Conservation (phyloP, 495 filamentous ascomycete species). For the Talaromyces adpressus region DNA sequence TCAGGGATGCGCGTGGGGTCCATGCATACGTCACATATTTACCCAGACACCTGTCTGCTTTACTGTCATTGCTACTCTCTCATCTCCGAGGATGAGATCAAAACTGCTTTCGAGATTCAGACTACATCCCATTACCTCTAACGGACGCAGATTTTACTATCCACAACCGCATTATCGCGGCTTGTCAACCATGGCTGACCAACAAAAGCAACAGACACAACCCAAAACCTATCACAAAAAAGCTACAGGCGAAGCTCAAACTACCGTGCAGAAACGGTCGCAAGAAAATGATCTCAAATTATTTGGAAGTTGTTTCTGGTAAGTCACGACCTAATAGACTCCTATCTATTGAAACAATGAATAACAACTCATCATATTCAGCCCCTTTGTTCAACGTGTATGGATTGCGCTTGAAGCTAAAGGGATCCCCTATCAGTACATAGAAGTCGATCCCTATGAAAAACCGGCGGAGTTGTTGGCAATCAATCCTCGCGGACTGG, state of each 20-base stretch:
- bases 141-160: not conserved
- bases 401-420: slow-evolving; percentile 95
- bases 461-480: slow-evolving; percentile 73
- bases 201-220: slow-evolving; percentile 21
- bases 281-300: slow-evolving; percentile 70
- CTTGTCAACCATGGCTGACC: slow-evolving; percentile 33
- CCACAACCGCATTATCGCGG: not conserved
- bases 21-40: slow-evolving; percentile 7
- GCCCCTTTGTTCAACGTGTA: slow-evolving; percentile 83
- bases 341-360: not conserved
- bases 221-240: slow-evolving; percentile 81
- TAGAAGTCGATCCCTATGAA: slow-evolving; percentile 83
- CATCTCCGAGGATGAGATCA: not conserved
- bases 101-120: not conserved
- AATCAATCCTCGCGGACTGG: slow-evolving; percentile 81
- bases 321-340: slow-evolving; percentile 18
- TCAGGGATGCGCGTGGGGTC: not conserved
- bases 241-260: slow-evolving; percentile 67
- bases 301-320: slow-evolving; percentile 91
- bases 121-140: not conserved
- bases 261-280: slow-evolving; percentile 66
- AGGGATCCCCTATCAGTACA: slow-evolving; percentile 78
- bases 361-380: slow-evolving; percentile 14
- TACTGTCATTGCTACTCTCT: not conserved
- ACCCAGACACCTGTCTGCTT: not conserved